These are phyloP conservation scores for Talaromyces borbonicus DNA, from an alignment of 495 filamentous ascomycete species.

Conservation along the genomic window DNA sequence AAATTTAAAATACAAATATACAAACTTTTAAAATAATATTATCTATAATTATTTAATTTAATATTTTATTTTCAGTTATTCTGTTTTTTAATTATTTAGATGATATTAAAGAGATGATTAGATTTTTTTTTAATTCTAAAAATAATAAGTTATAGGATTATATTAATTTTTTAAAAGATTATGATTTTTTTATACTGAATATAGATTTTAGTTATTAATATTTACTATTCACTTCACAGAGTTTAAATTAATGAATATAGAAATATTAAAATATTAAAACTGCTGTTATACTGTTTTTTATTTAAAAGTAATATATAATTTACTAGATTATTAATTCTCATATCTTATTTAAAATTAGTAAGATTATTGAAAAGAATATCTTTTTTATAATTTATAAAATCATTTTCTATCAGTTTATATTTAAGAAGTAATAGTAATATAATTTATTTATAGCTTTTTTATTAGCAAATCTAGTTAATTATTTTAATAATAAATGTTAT, in stretches of 20 bases:
- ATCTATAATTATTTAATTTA: neutral
- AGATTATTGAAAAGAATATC: too few relatives aligned
- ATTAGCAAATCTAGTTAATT: neutral
- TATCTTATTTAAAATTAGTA: too few relatives aligned
- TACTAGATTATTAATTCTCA: too few relatives aligned
- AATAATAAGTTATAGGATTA: too few relatives aligned
- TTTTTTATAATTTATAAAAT: too few relatives aligned
- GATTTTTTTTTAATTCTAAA: slow-evolving; percentile 5
- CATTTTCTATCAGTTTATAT: too few relatives aligned
- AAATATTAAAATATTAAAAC: neutral
- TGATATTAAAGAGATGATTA: slow-evolving; percentile 1
- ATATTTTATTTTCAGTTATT: slow-evolving; percentile 1
- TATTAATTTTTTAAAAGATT: slow-evolving; percentile 4
- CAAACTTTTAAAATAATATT: slow-evolving; percentile 1
- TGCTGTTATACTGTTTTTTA: neutral
- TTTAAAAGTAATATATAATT: neutral
- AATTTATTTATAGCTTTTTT: neutral
- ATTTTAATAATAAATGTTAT: neutral
- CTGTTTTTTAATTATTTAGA: neutral
- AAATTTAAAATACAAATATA: slow-evolving; percentile 2
- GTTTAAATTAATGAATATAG: neutral
- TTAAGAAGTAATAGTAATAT: neutral
- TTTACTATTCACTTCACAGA: neutral
- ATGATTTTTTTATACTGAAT: slow-evolving; percentile 4
- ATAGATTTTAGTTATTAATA: neutral